These are phyloP conservation scores for Podospora pseudoanserina DNA, from an alignment of 495 filamentous ascomycete genomes.

Conservation along the genomic window DNA sequence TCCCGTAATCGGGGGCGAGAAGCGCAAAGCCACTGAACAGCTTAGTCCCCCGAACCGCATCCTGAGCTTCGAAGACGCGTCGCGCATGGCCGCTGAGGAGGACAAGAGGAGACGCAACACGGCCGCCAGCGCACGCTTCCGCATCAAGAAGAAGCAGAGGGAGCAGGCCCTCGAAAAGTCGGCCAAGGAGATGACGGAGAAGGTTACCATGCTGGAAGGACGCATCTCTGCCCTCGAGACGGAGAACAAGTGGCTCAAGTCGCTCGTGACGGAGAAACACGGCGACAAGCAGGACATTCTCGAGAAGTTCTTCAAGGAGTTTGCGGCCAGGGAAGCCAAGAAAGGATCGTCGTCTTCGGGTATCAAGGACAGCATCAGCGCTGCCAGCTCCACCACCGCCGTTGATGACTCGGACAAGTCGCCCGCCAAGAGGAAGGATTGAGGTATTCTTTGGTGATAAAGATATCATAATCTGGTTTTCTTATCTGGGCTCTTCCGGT, in stretches of 20 bases:
- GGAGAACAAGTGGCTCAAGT: conserved; percentile 96
- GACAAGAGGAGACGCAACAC: conserved; percentile 97
- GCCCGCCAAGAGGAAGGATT: conserved; percentile 18
- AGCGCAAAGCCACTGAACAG: conserved; percentile 48
- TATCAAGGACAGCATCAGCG: conserved; percentile 20
- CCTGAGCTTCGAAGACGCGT: conserved; percentile 60
- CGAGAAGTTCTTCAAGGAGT: conserved; percentile 43
- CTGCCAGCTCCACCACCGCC: conserved; percentile 10
- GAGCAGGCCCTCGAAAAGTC: conserved; percentile 88
- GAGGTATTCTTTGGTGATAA: neutral
- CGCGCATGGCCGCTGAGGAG: conserved; percentile 83
- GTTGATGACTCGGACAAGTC: conserved; percentile 11
- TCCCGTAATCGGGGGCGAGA: conserved; percentile 42
- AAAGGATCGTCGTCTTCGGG: neutral
- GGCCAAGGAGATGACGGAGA: conserved; percentile 86
- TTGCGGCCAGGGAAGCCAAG: conserved; percentile 22
- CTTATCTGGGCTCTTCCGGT: conserved; percentile 1
- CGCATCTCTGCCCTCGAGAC: conserved; percentile 83
- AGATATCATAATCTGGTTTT: neutral
- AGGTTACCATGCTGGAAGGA: conserved; percentile 72
- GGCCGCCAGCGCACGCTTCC: conserved; percentile 89
- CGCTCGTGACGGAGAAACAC: conserved; percentile 89
- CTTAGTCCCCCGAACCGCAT: conserved; percentile 34
- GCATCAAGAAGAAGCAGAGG: conserved; percentile 98
- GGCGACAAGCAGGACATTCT: conserved; percentile 52